Conservation (phyloP, 2,329 filamentous ascomycete genomes). For the Colletotrichum sp. region DNA sequence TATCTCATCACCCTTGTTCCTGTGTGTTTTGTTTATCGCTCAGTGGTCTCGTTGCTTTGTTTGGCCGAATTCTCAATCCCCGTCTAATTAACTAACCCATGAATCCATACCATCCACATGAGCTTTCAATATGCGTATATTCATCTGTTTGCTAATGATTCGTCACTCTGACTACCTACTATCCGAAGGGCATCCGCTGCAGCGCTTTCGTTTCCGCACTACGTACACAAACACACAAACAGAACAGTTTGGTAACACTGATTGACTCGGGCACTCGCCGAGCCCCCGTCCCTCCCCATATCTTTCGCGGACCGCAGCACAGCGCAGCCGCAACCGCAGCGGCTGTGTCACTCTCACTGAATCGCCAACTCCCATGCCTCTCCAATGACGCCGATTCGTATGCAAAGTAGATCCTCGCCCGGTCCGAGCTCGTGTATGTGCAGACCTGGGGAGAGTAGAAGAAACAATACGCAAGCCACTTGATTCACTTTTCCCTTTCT, state of each 20-base stretch:
- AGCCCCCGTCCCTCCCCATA: not conserved
- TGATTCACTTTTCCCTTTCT: not conserved
- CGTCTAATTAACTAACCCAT: not conserved
- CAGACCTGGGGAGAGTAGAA: not conserved
- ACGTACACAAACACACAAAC: not conserved
- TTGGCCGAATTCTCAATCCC: not conserved
- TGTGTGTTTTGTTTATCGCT: not conserved
- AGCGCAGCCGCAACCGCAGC: not conserved
- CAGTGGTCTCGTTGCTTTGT: not conserved
- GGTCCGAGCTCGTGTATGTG: not conserved
- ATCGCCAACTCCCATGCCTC: not conserved
- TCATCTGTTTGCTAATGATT: not conserved
- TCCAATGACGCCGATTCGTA: not conserved
- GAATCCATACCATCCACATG: not conserved
- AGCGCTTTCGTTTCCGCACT: not conserved
- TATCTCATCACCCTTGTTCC: not conserved
- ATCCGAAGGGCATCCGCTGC: not conserved
- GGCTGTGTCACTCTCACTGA: slow-evolving; percentile 3
- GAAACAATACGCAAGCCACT: not conserved
- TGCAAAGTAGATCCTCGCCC: not conserved
- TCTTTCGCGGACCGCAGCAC: not conserved
- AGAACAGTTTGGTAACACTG: not conserved
- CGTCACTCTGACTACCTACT: not conserved
- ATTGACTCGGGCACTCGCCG: slow-evolving; percentile 7
- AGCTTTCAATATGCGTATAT: not conserved